Base-by-base conservation (phyloP, 495 filamentous ascomycete genomes). In the Hapsidospora chrysogenum region DNA sequence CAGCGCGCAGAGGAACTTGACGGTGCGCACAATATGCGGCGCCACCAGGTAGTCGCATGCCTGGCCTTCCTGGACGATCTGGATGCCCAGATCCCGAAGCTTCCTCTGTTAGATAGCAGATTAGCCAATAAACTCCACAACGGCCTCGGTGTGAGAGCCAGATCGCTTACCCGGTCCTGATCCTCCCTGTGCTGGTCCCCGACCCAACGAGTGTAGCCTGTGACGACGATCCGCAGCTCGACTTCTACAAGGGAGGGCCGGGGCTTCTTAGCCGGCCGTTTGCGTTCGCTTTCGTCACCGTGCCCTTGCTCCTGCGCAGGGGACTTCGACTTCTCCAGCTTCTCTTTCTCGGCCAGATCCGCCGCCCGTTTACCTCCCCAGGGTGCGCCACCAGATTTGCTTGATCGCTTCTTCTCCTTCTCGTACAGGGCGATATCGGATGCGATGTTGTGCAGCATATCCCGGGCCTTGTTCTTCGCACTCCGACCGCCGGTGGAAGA, bases 1-100 rank as follows among this genome's bases (percentile, higher is more conserved):
- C 6, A 99, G 54, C 21, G 84, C 82, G 31, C 73, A 73, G 28
- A 95, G 76, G 48, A 99, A 99, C 45, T 99, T 99, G 38, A 78
- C 72, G 0, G 89, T 99, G 23, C 87, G 75, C 11, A 93, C 68
- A 41, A 96, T 71, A 6, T 68, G 61, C 1, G 89, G 89, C 2
- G 89, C 87, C 10, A 85, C 85, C 10, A 99, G 70, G 52, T 95
- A 79, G 37, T 82, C 78, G 55, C 78, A 89, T 28, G 66, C 63
- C n/a, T 62, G 61, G 8, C 72, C 70, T 41, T 93, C 78, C 45
- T 75, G 64, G 17, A 81, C 75, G 1, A 93, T 69, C 46, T 75
- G 61, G 36, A 99, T 80, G 18, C 92, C 92, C 14, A 96, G 58
- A 3, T 78, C 70, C 44, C 85, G 78, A 35, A 97, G 65, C 54